Conservation (phyloP, 495 filamentous ascomycete species). For the Aspergillus steynii region DNA sequence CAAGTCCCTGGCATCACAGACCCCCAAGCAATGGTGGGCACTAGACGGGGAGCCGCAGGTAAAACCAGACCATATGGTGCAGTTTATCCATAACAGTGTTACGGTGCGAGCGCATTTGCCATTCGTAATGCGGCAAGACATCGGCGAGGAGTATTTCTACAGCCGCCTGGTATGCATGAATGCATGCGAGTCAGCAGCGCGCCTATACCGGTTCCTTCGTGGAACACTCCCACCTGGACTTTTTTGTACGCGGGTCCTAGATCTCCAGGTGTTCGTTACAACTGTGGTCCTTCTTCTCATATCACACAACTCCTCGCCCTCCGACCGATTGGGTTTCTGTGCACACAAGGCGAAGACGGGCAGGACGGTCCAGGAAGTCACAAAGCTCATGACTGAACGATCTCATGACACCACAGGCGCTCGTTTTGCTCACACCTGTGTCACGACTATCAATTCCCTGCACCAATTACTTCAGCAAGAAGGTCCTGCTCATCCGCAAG, state of each 20-base stretch:
- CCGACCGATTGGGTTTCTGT: slow-evolving; percentile 13
- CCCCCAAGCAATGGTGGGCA: slow-evolving; percentile 28
- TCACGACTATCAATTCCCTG: slow-evolving; percentile 20
- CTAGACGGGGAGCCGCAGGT: slow-evolving; percentile 9
- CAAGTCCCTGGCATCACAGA: slow-evolving; percentile 21
- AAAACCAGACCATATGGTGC: slow-evolving; percentile 25
- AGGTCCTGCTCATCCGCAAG: slow-evolving; percentile 7
- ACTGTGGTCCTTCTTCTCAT: slow-evolving; percentile 27
- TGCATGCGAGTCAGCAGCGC: slow-evolving; percentile 26
- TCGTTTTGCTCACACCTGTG: slow-evolving; percentile 18
- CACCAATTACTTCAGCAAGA: slow-evolving; percentile 21
- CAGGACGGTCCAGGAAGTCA: slow-evolving; percentile 9
- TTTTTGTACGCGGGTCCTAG: slow-evolving; percentile 28
- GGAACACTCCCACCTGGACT: slow-evolving; percentile 24
- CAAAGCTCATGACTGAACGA: slow-evolving; percentile 18
- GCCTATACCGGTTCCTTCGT: slow-evolving; percentile 25
- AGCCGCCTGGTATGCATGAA: slow-evolving; percentile 28
- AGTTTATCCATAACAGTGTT: slow-evolving; percentile 29
- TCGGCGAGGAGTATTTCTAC: slow-evolving; percentile 18
- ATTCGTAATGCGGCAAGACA: slow-evolving; percentile 25
- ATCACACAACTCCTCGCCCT: slow-evolving; percentile 13
- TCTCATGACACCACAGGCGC: slow-evolving; percentile 15
- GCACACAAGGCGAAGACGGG: slow-evolving; percentile 13
- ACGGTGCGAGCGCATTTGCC: slow-evolving; percentile 31
- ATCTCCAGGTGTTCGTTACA: slow-evolving; percentile 34